Evolutionary conservation across 306 rosid genomes (phyloP).

Genomic region (Fragaria nilgerrensis): DNA sequence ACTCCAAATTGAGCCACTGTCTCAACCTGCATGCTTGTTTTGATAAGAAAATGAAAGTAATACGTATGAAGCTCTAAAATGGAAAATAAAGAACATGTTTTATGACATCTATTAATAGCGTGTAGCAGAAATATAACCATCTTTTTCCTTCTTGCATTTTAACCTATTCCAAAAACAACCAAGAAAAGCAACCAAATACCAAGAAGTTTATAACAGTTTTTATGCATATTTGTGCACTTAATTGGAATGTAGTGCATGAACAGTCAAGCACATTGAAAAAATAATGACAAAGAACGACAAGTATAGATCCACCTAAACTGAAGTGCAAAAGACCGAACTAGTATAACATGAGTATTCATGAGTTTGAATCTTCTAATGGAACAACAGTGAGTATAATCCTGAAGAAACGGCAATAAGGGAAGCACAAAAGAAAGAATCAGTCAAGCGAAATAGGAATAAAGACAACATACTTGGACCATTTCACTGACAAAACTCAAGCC

Average conservation of each 20-base stretch:
- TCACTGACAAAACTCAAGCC: conserved; percentile 93
- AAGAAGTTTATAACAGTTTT: neutral
- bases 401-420: neutral
- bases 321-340: neutral
- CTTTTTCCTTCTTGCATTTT: neutral
- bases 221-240: neutral
- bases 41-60: conserved; percentile 1
- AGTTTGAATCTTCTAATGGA: neutral
- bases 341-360: conserved; percentile 4
- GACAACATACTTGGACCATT: conserved; percentile 90
- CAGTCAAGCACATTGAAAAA: neutral
- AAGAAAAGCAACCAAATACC: neutral
- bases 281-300: neutral
- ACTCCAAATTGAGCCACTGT: conserved; percentile 99
- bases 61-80: neutral
- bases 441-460: conserved; percentile 10
- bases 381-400: neutral
- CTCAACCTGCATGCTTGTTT: conserved; percentile 63
- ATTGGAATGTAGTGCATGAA: neutral
- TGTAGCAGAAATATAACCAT: neutral
- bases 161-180: neutral
- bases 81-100: neutral
- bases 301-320: neutral
- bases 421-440: neutral
- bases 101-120: neutral